Evolutionary conservation across 805 yeast species (phyloP), one percentile per base, ranked within the genome.

Genomic region (Cyberlindnera euphorbiae): DNA sequence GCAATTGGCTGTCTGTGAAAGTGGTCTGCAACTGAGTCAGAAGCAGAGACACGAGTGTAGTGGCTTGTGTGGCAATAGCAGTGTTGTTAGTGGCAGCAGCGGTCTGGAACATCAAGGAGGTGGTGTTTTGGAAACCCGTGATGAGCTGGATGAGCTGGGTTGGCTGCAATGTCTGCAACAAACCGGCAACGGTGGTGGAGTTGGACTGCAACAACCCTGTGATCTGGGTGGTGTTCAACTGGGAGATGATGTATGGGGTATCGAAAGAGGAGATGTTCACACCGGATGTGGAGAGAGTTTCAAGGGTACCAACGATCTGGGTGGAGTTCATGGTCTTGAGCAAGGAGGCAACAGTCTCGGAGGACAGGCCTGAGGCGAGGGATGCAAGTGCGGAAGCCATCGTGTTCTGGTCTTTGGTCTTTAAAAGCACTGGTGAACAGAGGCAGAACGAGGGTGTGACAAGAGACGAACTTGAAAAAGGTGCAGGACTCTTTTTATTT

Each of bases 231-330:
- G 41, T 29, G 32, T 52, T 53, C 34, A 53, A 30, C 13, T 38
- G 33, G 4, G 50, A 19, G 17, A 53, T 38, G 22, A 53, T 44
- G 47, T 93, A 85, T 64, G 84, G 75, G 27, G 82, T 83, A 54
- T 70, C 82, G 2, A 69, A 84, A 37, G 81, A 69, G 28, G 71
- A 71, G 58, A 83, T 78, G 48, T 73, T 90, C 43, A 84, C 82
- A 38, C 56, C 56, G 6, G 50, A 32, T 2, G 33, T 9, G 22
- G 42, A 26, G 6, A 52, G 38, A 11, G 38, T 29, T 9, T 32
- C 29, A 16, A 53, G 24, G 11, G 56, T 49, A 24, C 24, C 16
- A 26, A 53, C 39, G 30, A 53, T 53, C 33, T 46, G 38, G 8
- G 52, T 32, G 16, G 58, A 26, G 32, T 47, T 49, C 52, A 52